phyloP scores from a whole-genome alignment of 1,284 basidiomycete genomes.

The Rhodotorula sp. region DNA sequence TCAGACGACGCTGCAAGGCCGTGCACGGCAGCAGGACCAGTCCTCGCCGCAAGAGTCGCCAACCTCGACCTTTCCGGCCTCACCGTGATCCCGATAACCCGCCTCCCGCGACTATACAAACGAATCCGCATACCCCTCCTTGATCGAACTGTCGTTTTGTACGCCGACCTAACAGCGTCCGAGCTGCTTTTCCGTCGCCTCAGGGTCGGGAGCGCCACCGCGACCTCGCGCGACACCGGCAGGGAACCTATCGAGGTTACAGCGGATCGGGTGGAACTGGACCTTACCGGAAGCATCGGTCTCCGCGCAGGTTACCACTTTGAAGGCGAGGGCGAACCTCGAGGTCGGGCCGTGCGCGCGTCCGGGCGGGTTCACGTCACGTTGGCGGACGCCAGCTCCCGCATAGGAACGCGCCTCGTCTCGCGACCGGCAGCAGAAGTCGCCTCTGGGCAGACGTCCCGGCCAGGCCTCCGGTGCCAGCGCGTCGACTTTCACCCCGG shows the following conservation, averaged over 20 bases:
- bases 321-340: not conserved
- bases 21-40: constrained; percentile 9
- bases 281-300: constrained; percentile 17
- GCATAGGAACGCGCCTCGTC: not conserved
- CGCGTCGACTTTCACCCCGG: constrained; percentile 15
- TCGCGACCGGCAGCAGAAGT: not conserved
- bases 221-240: constrained; percentile 8
- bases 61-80: constrained; percentile 25
- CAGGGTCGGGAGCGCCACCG: constrained; percentile 1
- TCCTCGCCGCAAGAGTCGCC: constrained; percentile 13
- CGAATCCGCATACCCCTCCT: constrained; percentile 10
- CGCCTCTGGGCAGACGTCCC: not conserved
- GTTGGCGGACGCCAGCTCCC: constrained; percentile 5
- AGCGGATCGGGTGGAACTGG: constrained; percentile 11
- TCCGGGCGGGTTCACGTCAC: constrained; percentile 19
- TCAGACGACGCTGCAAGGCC: not conserved
- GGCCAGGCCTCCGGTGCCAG: constrained; percentile 6
- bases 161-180: constrained; percentile 16
- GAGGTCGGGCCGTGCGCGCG: constrained; percentile 4
- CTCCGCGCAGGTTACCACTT: not conserved
- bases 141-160: not conserved
- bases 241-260: constrained; percentile 13
- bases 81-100: constrained; percentile 26
- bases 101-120: constrained; percentile 20
- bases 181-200: constrained; percentile 23